Conservation (phyloP, 805 yeast genomes). For the Candida pseudoglaebosa region DNA sequence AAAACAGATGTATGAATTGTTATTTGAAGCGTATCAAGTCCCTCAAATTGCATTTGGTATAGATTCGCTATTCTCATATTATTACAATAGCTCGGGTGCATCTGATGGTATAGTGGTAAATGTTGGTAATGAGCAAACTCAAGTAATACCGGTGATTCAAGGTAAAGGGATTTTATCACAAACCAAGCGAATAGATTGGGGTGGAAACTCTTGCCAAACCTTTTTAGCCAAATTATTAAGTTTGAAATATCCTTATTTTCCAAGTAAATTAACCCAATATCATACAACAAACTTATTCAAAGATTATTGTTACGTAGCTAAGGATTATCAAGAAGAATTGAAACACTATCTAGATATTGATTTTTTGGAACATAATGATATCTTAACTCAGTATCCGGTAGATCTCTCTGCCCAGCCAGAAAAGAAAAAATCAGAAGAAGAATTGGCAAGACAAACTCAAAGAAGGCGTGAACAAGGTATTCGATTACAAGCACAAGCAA, state of each 20-base stretch:
- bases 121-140: conserved; percentile 78
- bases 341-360: conserved; percentile 54
- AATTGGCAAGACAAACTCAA: conserved; percentile 69
- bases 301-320: conserved; percentile 75
- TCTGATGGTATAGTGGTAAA: conserved; percentile 71
- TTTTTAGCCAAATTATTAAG: conserved; percentile 61
- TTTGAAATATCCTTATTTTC: conserved; percentile 89
- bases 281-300: conserved; percentile 69
- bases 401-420: conserved; percentile 58
- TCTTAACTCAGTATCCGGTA: conserved; percentile 76
- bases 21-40: conserved; percentile 78
- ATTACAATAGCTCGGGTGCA: conserved; percentile 41
- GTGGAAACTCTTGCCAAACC: conserved; percentile 71
- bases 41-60: conserved; percentile 78
- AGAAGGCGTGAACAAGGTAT: conserved; percentile 82
- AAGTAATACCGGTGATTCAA: conserved; percentile 74
- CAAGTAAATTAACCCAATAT: conserved; percentile 58
- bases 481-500: conserved; percentile 90
- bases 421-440: conserved; percentile 79
- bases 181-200: conserved; percentile 85
- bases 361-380: conserved; percentile 61
- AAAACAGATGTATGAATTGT: conserved; percentile 67
- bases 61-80: conserved; percentile 75
- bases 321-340: conserved; percentile 63
- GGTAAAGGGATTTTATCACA: conserved; percentile 63